phyloP scores from a whole-genome alignment of 192 early-diverging fungal species.

The Funneliformis geosporum region DNA sequence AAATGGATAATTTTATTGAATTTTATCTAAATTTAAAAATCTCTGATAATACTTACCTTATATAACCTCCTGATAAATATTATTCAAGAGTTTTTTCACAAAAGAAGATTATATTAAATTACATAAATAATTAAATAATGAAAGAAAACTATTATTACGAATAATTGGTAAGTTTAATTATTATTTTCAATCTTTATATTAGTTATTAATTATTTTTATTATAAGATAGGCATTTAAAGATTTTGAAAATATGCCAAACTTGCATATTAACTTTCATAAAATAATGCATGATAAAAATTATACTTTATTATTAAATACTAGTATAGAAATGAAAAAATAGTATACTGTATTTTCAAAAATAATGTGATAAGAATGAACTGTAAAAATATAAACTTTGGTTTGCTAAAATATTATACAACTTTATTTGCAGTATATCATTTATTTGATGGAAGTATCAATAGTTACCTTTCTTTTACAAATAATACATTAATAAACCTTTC shows the following conservation, averaged over 20 bases:
- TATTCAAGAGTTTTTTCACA: neutral
- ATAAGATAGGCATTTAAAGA: neutral
- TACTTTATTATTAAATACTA: neutral
- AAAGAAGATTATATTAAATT: neutral
- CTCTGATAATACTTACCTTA: too few species aligned
- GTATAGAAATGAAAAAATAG: neutral
- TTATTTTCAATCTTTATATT: too few species aligned
- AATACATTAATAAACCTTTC: neutral
- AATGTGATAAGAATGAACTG: neutral
- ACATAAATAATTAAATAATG: neutral
- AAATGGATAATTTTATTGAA: too few species aligned
- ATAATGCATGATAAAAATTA: neutral
- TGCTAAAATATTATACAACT: too few species aligned
- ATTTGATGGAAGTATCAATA: too few species aligned
- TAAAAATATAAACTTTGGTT: too few species aligned
- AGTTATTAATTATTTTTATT: neutral
- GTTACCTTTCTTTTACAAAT: neutral
- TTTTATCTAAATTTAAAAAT: too few species aligned
- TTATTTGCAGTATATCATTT: too few species aligned
- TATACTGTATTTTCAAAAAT: neutral
- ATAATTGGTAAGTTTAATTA: too few species aligned
- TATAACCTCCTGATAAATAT: too few species aligned
- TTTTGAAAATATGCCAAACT: neutral
- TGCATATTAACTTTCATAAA: neutral
- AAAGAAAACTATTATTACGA: neutral